phyloP scores from a whole-genome alignment of 805 yeast species.

The Blastobotrys chiropterorum region DNA sequence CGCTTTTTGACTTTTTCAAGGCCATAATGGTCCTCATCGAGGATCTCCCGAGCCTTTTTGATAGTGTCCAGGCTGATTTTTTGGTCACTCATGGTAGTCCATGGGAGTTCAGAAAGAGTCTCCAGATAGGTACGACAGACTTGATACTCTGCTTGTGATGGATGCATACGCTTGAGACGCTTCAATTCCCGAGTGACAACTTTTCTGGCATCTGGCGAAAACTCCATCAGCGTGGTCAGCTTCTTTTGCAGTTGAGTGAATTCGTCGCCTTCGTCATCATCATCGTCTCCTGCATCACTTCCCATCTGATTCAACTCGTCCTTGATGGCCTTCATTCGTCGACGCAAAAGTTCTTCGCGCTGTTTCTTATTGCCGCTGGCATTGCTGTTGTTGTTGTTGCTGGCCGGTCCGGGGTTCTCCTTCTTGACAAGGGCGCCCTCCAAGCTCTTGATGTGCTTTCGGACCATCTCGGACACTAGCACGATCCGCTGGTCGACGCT shows the following conservation, averaged over 20 bases:
- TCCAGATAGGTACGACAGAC: conserved; percentile 38
- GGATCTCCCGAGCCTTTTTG: conserved; percentile 43
- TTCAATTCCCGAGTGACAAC: conserved; percentile 34
- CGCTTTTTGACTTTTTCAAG: conserved; percentile 67
- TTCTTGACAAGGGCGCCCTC: conserved; percentile 4
- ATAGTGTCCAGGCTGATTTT: conserved; percentile 36
- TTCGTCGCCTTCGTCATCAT: conserved; percentile 24
- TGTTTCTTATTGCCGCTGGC: conserved; percentile 15
- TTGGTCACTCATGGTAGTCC: conserved; percentile 25
- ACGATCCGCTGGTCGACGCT: conserved; percentile 25
- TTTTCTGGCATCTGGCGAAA: conserved; percentile 32
- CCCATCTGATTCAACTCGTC: conserved; percentile 20
- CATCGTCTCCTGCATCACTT: not conserved
- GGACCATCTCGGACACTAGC: conserved; percentile 19
- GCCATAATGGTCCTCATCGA: conserved; percentile 77
- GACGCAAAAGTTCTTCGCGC: conserved; percentile 26
- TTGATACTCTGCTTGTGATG: conserved; percentile 38
- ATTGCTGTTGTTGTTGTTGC: conserved; percentile 8
- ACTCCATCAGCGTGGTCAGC: conserved; percentile 21
- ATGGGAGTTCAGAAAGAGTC: conserved; percentile 35
- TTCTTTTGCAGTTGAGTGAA: conserved; percentile 27
- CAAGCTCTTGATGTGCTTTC: conserved; percentile 7
- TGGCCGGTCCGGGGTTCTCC: conserved; percentile 10
- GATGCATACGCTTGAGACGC: conserved; percentile 34
- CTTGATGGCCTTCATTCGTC: conserved; percentile 21